Percentiles rank a stretch among this genome's conserved stretches.
Evolutionary conservation across 192 early-diverging fungal species (phyloP).

Genomic region (Linnemannia elongata): DNA sequence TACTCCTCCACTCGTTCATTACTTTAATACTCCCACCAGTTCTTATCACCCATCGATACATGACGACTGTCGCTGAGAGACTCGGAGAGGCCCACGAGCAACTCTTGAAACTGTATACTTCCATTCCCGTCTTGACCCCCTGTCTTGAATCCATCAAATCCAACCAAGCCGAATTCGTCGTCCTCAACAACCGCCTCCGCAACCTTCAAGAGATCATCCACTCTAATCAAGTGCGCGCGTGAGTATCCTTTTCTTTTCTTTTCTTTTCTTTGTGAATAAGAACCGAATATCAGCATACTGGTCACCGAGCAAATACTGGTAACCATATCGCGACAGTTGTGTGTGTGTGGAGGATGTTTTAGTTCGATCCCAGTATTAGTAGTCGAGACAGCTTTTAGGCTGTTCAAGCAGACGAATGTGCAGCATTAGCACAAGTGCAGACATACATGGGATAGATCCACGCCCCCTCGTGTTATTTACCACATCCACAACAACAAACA

Average conservation of each 20-base stretch:
- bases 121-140: constrained; percentile 44
- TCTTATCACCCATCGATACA: neutral
- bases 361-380: too few relatives aligned
- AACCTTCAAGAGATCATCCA: constrained; percentile 29
- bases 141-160: constrained; percentile 51
- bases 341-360: too few relatives aligned
- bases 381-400: too few relatives aligned
- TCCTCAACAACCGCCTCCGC: constrained; percentile 33
- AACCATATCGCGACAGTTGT: too few relatives aligned
- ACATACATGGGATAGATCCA: neutral
- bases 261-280: too few relatives aligned
- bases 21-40: neutral
- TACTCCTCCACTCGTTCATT: neutral
- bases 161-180: constrained; percentile 50
- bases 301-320: too few relatives aligned
- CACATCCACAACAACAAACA: neutral
- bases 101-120: constrained; percentile 46
- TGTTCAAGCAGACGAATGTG: too few relatives aligned
- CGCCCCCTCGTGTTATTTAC: neutral
- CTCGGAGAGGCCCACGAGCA: constrained; percentile 46
- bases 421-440: too few relatives aligned
- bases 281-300: too few relatives aligned
- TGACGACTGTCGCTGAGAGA: constrained; percentile 44
- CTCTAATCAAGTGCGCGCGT: constrained; percentile 14
- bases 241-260: neutral